Base-by-base conservation (phyloP, 345 rosid genomes). In the Salix caprea region DNA sequence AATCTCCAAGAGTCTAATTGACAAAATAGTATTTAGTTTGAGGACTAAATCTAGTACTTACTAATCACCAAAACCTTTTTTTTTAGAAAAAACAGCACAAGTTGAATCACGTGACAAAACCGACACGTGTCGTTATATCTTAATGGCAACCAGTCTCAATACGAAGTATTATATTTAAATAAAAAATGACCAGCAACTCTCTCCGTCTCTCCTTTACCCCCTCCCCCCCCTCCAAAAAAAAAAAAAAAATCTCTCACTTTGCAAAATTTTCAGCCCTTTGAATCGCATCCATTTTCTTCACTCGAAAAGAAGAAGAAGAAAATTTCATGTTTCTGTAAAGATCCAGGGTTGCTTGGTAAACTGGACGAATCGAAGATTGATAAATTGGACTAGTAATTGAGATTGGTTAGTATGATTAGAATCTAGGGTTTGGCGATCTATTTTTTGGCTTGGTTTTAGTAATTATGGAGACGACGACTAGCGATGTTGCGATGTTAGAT, bases 401-500 rank as follows among this genome's bases (percentile, higher is more conserved):
- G 50, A 11, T 46, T 46, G 66, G 66, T 7, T 66, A 16, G 6
- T 9, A 30, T 34, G 21, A 66, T 66, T 66, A 16, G 64, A 61
- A 65, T 76, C 76, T 74, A 30, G 72, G 76, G 79, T 76, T 86
- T 60, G 44, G 71, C 24, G 81, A 70, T 74, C 76, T 77, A 65
- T 74, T 71, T 74, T 58, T 71, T 79, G 81, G 65, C 72, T 83
- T n/a, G 82, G 80, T 79, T 79, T 23, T 19, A 36, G 70, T 61
- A 69, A 70, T 32, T 28, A 80, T 80, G 83, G 84, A 78, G 56
- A 34, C 68, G 65, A 69, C 56, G 72, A 81, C 28, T 87, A 58
- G 85, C 77, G 99, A 90, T 64, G 85, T 88, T 88, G 82, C 90
- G 71, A 84, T 78, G 80, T 72, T 95, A 72, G 97, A 95, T 54